Percentiles rank a stretch among this genome's conserved stretches.
These are phyloP conservation scores for Scutellaria barbata DNA, from an alignment of 257 asterid species.

Conservation along the genomic window DNA sequence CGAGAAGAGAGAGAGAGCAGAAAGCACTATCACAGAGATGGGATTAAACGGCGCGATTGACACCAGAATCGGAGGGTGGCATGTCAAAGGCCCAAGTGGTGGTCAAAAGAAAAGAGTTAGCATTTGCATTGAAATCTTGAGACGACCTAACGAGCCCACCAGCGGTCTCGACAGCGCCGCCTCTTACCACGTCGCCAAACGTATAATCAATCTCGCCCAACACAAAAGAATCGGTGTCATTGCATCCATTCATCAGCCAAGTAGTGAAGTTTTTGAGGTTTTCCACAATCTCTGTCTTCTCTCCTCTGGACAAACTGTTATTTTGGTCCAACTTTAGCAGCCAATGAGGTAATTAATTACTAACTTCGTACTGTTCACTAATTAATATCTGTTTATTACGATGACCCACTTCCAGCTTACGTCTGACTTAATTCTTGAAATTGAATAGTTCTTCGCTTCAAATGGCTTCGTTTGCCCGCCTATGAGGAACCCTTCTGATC, in stretches of 20 bases:
- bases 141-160: slow-evolving; percentile 58
- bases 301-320: slow-evolving; percentile 50
- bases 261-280: slow-evolving; percentile 50
- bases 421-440: too few relatives aligned
- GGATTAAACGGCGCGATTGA: slow-evolving; percentile 48
- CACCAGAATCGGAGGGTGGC: slow-evolving; percentile 59
- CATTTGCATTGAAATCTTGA: slow-evolving; percentile 52
- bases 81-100: slow-evolving; percentile 52
- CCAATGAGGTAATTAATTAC: slow-evolving; percentile 42
- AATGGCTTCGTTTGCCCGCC: slow-evolving; percentile 55
- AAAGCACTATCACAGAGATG: slow-evolving; percentile 50
- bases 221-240: slow-evolving; percentile 42
- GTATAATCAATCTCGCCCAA: slow-evolving; percentile 41
- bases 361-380: too few relatives aligned
- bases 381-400: too few relatives aligned
- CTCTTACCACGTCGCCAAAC: slow-evolving; percentile 51
- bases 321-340: slow-evolving; percentile 49
- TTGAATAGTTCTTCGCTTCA: slow-evolving; percentile 43
- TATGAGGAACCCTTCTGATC: slow-evolving; percentile 59
- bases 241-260: slow-evolving; percentile 61
- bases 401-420: too few relatives aligned
- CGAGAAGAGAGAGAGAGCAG: slow-evolving; percentile 46
- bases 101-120: slow-evolving; percentile 60
- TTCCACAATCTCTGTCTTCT: slow-evolving; percentile 56
- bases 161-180: slow-evolving; percentile 66